Base-by-base conservation (phyloP, 495 filamentous ascomycete genomes). In the Talaromyces borbonicus region DNA sequence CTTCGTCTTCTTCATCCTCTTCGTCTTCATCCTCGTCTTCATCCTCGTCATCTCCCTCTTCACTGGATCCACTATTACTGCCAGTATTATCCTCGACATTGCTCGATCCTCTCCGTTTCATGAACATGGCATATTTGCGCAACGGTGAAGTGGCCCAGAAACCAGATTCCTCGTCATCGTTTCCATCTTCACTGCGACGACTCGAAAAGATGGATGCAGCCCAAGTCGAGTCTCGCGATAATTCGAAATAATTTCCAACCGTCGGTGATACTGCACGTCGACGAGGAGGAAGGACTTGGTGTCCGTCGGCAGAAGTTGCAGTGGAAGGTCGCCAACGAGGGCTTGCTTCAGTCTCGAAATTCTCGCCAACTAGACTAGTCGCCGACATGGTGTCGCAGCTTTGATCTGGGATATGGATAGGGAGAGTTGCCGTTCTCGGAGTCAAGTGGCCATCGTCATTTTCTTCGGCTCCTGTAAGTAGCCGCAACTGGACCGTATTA, bases 401-500 rank as follows among this genome's bases (percentile, higher is more conserved):
- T 51, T 26, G 54, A n/a, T 44, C 48, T 51, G 52, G 20, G 52
- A 51, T 19, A 43, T 49, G 22, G 51, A 56, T 58, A 25, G 63
- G 60, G 45, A 62, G 61, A 12, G 48, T 23, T 45, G 58, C 62
- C 49, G 49, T 43, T 14, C 49, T 11, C 8, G 50, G 40, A 9
- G 45, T 6, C 25, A 49, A 37, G 22, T 40, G 45, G 15, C 37
- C 49, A 5, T 52, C 49, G 24, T 56, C 20, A 18, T 11, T 50
- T 30, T 63, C 56, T 20, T 58, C 51, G 31, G 65, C 55, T 11
- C 60, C 68, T n/a, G 70, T 65, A 29, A 78, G 49, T 7, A 90
- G 71, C 37, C 78, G 74, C 36, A 86, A 65, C 59, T 89, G 82
- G 5, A 76, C 78, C 11, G 87, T 94, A 58, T 94, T 93, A 56